Base-by-base conservation (phyloP, 441 rosid genomes). In the Gossypium trilobum region DNA sequence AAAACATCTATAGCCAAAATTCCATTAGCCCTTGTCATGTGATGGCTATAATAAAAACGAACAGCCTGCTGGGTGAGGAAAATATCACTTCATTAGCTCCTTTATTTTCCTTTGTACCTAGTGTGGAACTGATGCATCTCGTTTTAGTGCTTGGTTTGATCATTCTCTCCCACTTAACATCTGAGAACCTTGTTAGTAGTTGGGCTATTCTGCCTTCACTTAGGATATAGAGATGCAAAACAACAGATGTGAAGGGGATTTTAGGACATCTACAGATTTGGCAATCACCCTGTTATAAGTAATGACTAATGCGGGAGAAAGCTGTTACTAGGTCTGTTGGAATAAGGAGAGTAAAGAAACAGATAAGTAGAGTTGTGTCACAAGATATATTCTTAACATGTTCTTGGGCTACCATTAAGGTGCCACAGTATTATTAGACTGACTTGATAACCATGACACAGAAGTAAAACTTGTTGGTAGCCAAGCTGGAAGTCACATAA, bases 21-120 rank as follows among this genome's bases (percentile, higher is more conserved):
- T 68, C 16, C 11, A 3, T 44, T 68, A 8, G 16, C 60, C 59
- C 19, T 25, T 68, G 59, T 27, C 72, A 68, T 51, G 72, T 16
- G 27, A 68, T 29, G 16, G 27, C 16, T 44, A 48, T 19, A 50
- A 25, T 10, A 4, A 17, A 51, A 67, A 29, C 17, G 17, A 68
- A 23, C 33, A 51, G 59, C 60, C 22, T 51, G 48, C 48, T 68
- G 4, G 44, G 60, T 68, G 60, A 68, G 27, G 46, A 66, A 51
- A 51, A 29, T 20, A 51, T 23, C 20, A 42, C 46, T 42, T 42
- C 46, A 42, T 42, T 42, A 48, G 39, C 22, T 65, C 39, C 39
- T n/a, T 14, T 13, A 25, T 6, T 46, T 66, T 66, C 22, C 42
- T 66, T 48, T 33, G 17, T 65, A 20, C 23, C 33, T 29, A 39